A percentile compares a stretch with the other conserved stretches of the same genome.
These are phyloP conservation scores for Cyberlindnera nakhonratchasimensis DNA, from an alignment of 805 yeast genomes.

Conservation along the genomic window DNA sequence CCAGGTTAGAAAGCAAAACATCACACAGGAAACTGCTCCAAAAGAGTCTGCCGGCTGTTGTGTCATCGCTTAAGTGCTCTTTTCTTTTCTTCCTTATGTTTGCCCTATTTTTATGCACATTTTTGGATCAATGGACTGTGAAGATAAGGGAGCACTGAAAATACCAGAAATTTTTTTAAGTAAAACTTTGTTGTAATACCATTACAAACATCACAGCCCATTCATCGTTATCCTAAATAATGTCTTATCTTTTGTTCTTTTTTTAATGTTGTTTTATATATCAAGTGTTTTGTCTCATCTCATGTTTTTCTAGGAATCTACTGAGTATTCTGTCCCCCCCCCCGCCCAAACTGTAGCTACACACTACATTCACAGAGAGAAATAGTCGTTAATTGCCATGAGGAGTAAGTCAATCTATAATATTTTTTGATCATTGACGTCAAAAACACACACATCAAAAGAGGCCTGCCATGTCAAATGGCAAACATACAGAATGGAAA, in stretches of 20 bases:
- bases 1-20: slow-evolving; percentile 13
- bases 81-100: neutral
- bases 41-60: slow-evolving; percentile 36
- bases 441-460: neutral
- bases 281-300: neutral
- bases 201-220: no score
- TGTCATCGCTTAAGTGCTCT: slow-evolving; percentile 22
- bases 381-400: slow-evolving; percentile 1
- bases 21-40: slow-evolving; percentile 5
- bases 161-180: no score
- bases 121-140: no score
- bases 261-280: neutral
- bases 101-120: neutral
- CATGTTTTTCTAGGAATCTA: neutral
- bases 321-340: no score
- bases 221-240: no score
- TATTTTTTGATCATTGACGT: no score
- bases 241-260: neutral
- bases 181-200: no score
- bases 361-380: neutral
- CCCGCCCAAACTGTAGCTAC: neutral
- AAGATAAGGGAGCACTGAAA: neutral
- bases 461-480: neutral
- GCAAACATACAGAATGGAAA: neutral
- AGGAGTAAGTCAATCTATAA: neutral